phyloP scores from a whole-genome alignment of 208 protist genomes.

The Crithidia mellificae region DNA sequence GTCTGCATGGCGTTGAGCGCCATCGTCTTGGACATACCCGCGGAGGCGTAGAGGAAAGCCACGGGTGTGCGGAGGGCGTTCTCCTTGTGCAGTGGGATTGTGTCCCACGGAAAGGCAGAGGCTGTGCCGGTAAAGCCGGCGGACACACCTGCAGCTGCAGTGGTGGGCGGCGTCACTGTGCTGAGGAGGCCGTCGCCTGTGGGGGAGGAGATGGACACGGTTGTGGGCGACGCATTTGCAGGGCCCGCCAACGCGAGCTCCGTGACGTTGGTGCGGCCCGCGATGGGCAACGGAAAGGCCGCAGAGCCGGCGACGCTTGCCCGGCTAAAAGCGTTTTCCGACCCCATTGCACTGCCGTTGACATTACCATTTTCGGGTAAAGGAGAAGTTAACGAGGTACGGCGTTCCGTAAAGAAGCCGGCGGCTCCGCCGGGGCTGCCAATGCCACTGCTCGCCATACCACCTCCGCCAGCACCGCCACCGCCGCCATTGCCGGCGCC shows the following conservation, averaged over 20 bases:
- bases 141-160: background rate
- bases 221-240: background rate
- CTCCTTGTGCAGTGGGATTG: conserved; percentile 34
- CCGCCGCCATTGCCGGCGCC: background rate
- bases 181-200: background rate
- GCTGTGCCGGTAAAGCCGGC: background rate
- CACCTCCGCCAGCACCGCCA: background rate
- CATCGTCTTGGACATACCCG: conserved; percentile 58
- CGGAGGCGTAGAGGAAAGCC: conserved; percentile 48
- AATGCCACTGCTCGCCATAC: too few species aligned
- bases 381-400: background rate
- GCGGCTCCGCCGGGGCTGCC: background rate
- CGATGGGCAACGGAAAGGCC: background rate
- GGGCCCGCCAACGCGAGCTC: background rate
- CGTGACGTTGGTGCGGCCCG: background rate
- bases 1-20: conserved; percentile 29
- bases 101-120: conserved; percentile 37
- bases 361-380: background rate
- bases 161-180: too few species aligned
- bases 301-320: background rate
- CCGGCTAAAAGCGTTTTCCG: background rate
- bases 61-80: conserved; percentile 30
- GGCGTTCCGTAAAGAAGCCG: background rate
- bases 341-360: background rate
- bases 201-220: background rate